These are phyloP conservation scores for Auricularia cornea DNA, from an alignment of 768 basidiomycete species.

Conservation along the genomic window DNA sequence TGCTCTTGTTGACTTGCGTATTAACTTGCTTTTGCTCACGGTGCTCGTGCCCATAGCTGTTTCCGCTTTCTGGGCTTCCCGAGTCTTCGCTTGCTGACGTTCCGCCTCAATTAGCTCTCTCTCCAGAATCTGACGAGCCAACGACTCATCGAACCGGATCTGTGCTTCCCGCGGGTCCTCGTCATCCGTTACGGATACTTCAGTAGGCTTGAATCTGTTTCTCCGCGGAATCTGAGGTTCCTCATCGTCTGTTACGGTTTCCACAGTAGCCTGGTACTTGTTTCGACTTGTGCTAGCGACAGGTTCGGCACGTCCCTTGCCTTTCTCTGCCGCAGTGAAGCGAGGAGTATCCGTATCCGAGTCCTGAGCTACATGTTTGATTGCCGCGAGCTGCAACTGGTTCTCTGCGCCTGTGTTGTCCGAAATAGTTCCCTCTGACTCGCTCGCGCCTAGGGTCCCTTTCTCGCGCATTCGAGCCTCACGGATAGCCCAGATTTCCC, in stretches of 20 bases:
- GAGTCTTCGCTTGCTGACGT: background rate
- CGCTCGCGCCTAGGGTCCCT: background rate
- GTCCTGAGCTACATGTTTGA: background rate
- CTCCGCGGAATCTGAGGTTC: no score
- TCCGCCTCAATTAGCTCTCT: background rate
- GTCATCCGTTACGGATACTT: background rate
- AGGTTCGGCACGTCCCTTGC: background rate
- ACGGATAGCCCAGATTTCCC: background rate
- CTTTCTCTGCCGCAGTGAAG: background rate
- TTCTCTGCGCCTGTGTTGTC: background rate
- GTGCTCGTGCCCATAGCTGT: background rate
- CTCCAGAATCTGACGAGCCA: background rate
- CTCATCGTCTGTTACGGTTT: background rate
- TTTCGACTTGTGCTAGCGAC: no score
- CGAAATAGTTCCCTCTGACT: background rate
- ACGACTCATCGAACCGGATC: background rate
- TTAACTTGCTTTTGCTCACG: no score
- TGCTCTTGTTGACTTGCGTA: no score
- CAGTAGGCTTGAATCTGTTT: no score
- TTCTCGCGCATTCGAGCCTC: background rate
- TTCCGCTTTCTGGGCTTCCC: background rate
- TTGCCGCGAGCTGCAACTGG: background rate
- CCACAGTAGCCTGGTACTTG: background rate
- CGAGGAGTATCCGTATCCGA: background rate
- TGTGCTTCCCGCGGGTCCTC: background rate